Evolutionary conservation across 129 eudicot species (phyloP), one percentile per base, ranked within the genome.

Genomic region (Flaveria ramosissima): DNA sequence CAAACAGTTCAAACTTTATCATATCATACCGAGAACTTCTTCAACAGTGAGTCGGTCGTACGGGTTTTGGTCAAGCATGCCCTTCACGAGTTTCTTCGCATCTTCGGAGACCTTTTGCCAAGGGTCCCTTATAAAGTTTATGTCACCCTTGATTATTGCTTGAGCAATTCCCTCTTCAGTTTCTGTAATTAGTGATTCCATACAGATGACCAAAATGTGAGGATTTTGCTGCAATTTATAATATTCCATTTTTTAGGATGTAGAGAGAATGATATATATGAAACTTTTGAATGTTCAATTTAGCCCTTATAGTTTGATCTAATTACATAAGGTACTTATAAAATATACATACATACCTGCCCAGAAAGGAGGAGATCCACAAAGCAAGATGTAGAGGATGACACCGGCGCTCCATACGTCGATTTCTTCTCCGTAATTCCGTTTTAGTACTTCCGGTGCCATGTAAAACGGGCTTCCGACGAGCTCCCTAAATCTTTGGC

Each of bases 321-420:
- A 65, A 32, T 17, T 65, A 32, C 26, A 39, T 36, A 39, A 27
- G n/a, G 8, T 12, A 23, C n/a, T 6, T 1, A 10, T 76, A 19
- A 36, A 13, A 48, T 36, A 14, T 48, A 12, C 26, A 23, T 23
- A 23, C 2, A 75, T 78, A 93, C 98, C 97, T 83, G 95, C 96
- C 98, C 98, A 90, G 61, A 93, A 90, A 36, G 98, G 98, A 74
- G 98, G 98, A 80, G 88, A 92, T 15, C 98, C 98, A 83, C 98
- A 92, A 7, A 92, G 83, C 74, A 92, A 88, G 83, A 92, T 90
- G 85, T 93, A 93, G 26, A 93, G 98, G 77, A 90, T 93, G 69
- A 93, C 96, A 61, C 98, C 98, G 0, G 89, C 84, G 57, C 98
- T 93, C 98, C 96, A 93, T 17, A 93, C 84, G 41, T 92, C 95